Evolutionary conservation across 495 filamentous ascomycete species (phyloP).

Genomic region (Glonium stellatum): DNA sequence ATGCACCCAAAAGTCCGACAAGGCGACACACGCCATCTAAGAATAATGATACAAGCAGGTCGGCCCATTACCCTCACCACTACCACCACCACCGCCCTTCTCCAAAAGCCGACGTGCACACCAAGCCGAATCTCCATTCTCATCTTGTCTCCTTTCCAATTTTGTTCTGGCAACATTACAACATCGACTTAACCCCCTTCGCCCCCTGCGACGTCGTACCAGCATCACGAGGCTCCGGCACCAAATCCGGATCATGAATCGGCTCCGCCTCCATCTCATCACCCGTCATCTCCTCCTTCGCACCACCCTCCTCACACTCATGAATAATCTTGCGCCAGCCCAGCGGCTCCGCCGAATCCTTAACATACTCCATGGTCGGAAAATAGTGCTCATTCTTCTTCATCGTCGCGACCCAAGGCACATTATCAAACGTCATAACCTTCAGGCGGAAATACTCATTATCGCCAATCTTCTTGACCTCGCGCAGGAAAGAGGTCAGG

Average conservation of each 20-base stretch:
- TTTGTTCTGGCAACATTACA: background rate
- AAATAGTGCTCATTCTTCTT: constrained; percentile 99
- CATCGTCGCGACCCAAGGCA: constrained; percentile 96
- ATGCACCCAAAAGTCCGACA: background rate
- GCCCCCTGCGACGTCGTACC: background rate
- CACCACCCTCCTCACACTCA: constrained; percentile 27
- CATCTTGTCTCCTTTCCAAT: no score
- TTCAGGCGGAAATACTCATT: constrained; percentile 95
- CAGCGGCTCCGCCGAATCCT: constrained; percentile 31
- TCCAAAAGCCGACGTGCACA: no score
- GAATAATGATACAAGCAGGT: background rate
- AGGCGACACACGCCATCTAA: background rate
- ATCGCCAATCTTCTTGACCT: constrained; percentile 80
- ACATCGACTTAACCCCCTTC: background rate
- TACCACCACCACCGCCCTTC: background rate
- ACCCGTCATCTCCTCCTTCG: constrained; percentile 12
- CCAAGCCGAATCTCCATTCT: no score
- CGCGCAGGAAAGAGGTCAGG: constrained; percentile 68
- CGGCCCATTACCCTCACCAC: background rate
- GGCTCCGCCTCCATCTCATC: constrained; percentile 18
- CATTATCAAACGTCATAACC: constrained; percentile 93
- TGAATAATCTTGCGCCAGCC: constrained; percentile 29
- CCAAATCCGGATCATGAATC: background rate
- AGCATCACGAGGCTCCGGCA: background rate
- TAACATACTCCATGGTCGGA: constrained; percentile 39